These are phyloP conservation scores for Cyberlindnera japonica DNA, from an alignment of 805 yeast genomes.

Conservation along the genomic window DNA sequence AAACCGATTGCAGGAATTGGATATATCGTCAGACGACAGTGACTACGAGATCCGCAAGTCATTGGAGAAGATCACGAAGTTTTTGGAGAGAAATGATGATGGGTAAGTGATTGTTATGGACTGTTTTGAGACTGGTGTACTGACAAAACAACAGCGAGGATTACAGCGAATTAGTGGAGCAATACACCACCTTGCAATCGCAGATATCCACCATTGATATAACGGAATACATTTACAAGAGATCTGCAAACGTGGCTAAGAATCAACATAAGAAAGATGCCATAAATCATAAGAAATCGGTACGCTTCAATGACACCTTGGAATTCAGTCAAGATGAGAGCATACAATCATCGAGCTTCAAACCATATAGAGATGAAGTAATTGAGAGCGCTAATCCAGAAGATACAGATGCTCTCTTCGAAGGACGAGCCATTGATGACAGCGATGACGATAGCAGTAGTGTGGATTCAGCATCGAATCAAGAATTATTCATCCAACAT, in stretches of 20 bases:
- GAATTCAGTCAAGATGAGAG: slow-evolving; percentile 15
- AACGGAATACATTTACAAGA: slow-evolving; percentile 17
- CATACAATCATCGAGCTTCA: not conserved
- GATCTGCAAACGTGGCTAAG: slow-evolving; percentile 10
- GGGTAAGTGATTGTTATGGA: no score
- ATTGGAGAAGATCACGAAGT: slow-evolving; percentile 22
- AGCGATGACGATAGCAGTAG: slow-evolving; percentile 8
- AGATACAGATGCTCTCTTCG: slow-evolving; percentile 19
- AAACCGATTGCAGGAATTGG: slow-evolving; percentile 17
- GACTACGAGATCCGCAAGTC: slow-evolving; percentile 25
- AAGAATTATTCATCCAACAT: slow-evolving; percentile 38
- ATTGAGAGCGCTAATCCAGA: slow-evolving; percentile 11
- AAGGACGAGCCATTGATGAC: slow-evolving; percentile 13
- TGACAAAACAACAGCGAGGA: slow-evolving; percentile 19
- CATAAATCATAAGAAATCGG: slow-evolving; percentile 23
- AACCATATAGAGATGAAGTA: slow-evolving; percentile 24
- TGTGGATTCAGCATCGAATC: slow-evolving; percentile 29
- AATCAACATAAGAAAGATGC: slow-evolving; percentile 9
- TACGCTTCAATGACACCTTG: slow-evolving; percentile 27
- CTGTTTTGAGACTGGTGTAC: not conserved
- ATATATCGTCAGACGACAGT: slow-evolving; percentile 16
- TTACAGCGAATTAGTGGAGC: slow-evolving; percentile 26
- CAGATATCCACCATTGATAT: slow-evolving; percentile 15
- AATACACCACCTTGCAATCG: slow-evolving; percentile 13
- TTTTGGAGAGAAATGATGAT: slow-evolving; percentile 27